Evolutionary conservation across 2,329 filamentous ascomycete species (phyloP).

Genomic region (Xylariaceae sp.): DNA sequence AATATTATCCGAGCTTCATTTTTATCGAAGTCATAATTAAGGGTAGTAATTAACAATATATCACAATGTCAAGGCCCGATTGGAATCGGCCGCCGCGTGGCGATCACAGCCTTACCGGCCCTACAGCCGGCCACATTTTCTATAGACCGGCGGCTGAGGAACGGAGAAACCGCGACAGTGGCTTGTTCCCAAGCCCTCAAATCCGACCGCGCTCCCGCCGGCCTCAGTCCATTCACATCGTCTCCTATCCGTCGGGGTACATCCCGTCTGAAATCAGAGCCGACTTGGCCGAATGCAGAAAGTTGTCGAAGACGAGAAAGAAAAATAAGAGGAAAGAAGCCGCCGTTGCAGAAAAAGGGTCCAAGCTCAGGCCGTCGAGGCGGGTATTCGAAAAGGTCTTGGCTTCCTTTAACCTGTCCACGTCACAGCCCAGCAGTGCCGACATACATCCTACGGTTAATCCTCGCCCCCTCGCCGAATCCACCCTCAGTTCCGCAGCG

Average conservation of each 20-base stretch:
- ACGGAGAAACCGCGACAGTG: conserved; percentile 20
- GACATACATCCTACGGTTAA: conserved; percentile 13
- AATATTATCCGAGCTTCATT: conserved; percentile 1
- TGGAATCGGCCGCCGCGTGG: conserved; percentile 14
- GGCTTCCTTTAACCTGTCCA: conserved; percentile 27
- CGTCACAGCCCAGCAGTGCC: conserved; percentile 17
- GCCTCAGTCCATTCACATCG: conserved; percentile 50
- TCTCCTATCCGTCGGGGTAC: conserved; percentile 39
- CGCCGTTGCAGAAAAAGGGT: conserved; percentile 9
- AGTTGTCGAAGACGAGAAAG: conserved; percentile 17
- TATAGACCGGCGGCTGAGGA: conserved; percentile 26
- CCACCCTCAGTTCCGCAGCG: conserved; percentile 9
- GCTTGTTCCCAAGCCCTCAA: conserved; percentile 34
- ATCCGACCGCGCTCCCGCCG: conserved; percentile 46
- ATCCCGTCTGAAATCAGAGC: conserved; percentile 41
- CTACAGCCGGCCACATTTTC: conserved; percentile 24
- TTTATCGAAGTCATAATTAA: neutral
- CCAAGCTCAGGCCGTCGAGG: conserved; percentile 28
- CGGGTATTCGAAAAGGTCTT: conserved; percentile 32
- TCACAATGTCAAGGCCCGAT: conserved; percentile 25
- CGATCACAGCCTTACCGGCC: conserved; percentile 18
- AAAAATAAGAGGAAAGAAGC: conserved; percentile 19
- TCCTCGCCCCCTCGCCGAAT: conserved; percentile 16
- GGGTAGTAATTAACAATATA: conserved; percentile 20
- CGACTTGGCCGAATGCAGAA: conserved; percentile 25